These are phyloP conservation scores for Monosporascus sp. DNA, from an alignment of 2,329 filamentous ascomycete species.

Conservation along the genomic window DNA sequence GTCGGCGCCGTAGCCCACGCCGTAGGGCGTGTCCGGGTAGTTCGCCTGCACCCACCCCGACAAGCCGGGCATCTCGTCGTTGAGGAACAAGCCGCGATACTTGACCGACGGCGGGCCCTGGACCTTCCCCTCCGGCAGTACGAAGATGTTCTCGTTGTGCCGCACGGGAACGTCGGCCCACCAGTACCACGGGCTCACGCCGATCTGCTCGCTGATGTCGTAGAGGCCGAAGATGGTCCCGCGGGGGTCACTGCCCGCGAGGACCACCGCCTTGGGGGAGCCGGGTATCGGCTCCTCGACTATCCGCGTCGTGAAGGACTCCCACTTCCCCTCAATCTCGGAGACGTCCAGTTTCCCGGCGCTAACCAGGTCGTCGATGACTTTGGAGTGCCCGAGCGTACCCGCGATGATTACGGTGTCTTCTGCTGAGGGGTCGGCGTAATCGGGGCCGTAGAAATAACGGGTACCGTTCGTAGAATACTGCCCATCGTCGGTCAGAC, in stretches of 20 bases:
- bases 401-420: constrained; percentile 61
- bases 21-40: constrained; percentile 38
- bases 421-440: constrained; percentile 33
- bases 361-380: constrained; percentile 54
- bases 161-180: constrained; percentile 58
- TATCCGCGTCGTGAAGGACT: constrained; percentile 58
- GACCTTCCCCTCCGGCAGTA: constrained; percentile 46
- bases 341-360: constrained; percentile 53
- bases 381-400: constrained; percentile 58
- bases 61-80: constrained; percentile 63
- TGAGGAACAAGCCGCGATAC: constrained; percentile 66
- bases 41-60: constrained; percentile 57
- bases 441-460: constrained; percentile 40
- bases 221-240: constrained; percentile 64
- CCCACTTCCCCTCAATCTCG: constrained; percentile 59
- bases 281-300: constrained; percentile 53
- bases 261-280: constrained; percentile 55
- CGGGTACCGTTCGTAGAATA: constrained; percentile 37
- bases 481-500: constrained; percentile 19
- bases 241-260: constrained; percentile 57
- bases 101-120: constrained; percentile 59
- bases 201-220: constrained; percentile 67
- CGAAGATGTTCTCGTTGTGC: constrained; percentile 48
- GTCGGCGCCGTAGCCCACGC: constrained; percentile 48
- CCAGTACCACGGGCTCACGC: constrained; percentile 66